Evolutionary conservation across 2,329 filamentous ascomycete species (phyloP).

Genomic region (Fusarium torreyae): DNA sequence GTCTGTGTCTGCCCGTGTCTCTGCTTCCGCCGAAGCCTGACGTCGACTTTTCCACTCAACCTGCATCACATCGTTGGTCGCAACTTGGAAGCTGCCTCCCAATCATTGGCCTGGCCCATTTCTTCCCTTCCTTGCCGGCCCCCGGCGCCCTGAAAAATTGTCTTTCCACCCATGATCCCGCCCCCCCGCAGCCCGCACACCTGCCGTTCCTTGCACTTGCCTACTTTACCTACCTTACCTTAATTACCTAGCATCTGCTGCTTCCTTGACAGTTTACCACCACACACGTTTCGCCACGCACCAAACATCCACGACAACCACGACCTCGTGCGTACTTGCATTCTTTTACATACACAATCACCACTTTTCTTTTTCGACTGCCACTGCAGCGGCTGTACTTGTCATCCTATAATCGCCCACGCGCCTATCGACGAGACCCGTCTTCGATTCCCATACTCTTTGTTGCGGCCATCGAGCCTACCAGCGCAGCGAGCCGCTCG

Average conservation of each 20-base stretch:
- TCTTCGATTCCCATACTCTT: conserved; percentile 33
- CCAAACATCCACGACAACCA: conserved; percentile 39
- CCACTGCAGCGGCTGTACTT: conserved; percentile 37
- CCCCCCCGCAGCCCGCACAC: conserved; percentile 42
- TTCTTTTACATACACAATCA: conserved; percentile 46
- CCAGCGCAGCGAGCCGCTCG: conserved; percentile 46
- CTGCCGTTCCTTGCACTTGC: conserved; percentile 38
- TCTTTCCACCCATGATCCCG: conserved; percentile 42
- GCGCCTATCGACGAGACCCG: conserved; percentile 33
- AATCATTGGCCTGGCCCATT: conserved; percentile 40
- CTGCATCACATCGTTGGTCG: conserved; percentile 39
- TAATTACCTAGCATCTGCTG: conserved; percentile 47
- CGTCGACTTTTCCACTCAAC: conserved; percentile 44
- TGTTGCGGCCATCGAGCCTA: conserved; percentile 36
- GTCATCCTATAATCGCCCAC: conserved; percentile 12
- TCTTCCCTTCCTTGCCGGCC: conserved; percentile 43
- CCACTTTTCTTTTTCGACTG: conserved; percentile 38
- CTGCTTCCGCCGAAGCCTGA: conserved; percentile 36
- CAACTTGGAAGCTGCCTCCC: conserved; percentile 23
- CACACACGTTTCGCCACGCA: conserved; percentile 52
- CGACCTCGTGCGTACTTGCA: conserved; percentile 46
- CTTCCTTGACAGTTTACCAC: conserved; percentile 43
- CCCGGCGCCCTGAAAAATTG: conserved; percentile 47
- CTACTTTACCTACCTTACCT: conserved; percentile 37
- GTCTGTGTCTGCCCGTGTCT: conserved; percentile 19